These are phyloP conservation scores for Aspergillus taichungensis DNA, from an alignment of 495 filamentous ascomycete species.

Conservation along the genomic window DNA sequence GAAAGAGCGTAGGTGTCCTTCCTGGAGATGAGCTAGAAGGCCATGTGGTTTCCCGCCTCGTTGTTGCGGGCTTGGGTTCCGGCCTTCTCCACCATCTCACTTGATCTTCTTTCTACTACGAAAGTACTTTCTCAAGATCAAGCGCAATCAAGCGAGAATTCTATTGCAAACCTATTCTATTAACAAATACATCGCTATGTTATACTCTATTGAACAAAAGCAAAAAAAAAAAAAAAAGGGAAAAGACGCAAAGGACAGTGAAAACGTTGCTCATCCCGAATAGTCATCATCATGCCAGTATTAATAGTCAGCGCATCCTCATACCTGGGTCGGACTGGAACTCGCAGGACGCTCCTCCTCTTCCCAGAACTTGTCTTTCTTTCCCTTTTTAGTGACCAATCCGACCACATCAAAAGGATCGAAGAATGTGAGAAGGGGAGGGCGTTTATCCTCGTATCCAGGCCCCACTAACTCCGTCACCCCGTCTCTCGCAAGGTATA, in stretches of 20 bases:
- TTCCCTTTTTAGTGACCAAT: constrained; percentile 41
- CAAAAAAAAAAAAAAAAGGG: too few relatives aligned
- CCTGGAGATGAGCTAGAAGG: constrained; percentile 5
- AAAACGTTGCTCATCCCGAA: too few relatives aligned
- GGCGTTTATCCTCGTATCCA: constrained; percentile 51
- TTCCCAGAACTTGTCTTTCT: constrained; percentile 50
- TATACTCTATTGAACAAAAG: too few relatives aligned
- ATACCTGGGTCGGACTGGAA: background rate
- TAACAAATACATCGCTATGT: too few relatives aligned
- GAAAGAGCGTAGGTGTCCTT: constrained; percentile 19
- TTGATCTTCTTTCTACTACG: background rate
- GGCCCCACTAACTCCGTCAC: constrained; percentile 55
- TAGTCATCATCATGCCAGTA: background rate
- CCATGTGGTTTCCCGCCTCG: constrained; percentile 7
- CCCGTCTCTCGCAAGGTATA: constrained; percentile 57
- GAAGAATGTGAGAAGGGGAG: constrained; percentile 45
- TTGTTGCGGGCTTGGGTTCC: background rate
- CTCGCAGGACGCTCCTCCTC: background rate
- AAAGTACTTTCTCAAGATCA: too few relatives aligned
- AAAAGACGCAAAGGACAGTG: too few relatives aligned
- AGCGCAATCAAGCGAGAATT: too few relatives aligned
- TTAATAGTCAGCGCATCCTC: background rate
- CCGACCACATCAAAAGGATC: constrained; percentile 64
- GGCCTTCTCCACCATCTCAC: background rate
- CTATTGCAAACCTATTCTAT: too few relatives aligned